Conservation (phyloP, 2,329 filamentous ascomycete species). For the Ophiostoma sp. region DNA sequence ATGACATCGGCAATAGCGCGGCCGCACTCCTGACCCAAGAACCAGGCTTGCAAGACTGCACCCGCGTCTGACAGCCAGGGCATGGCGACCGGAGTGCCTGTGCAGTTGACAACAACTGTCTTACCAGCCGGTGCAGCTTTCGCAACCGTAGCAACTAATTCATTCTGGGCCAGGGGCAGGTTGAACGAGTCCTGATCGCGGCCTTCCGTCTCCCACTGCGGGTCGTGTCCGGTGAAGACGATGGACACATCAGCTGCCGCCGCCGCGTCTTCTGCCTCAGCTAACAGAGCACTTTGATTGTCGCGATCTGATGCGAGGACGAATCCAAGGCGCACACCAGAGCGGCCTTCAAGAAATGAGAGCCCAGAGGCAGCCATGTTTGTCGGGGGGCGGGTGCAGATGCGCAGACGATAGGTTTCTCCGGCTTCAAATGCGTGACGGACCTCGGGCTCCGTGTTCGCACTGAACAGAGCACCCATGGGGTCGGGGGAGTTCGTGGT, state of each 20-base stretch:
- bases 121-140: constrained; percentile 50
- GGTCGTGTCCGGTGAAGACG: constrained; percentile 65
- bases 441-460: constrained; percentile 1
- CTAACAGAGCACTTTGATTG: constrained; percentile 41
- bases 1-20: constrained; percentile 62
- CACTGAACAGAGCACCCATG: constrained; percentile 62
- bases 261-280: neutral
- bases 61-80: constrained; percentile 63
- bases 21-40: constrained; percentile 63
- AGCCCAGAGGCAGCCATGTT: constrained; percentile 41
- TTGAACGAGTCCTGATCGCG: constrained; percentile 56
- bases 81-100: constrained; percentile 61
- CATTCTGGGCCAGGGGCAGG: constrained; percentile 52
- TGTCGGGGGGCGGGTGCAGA: neutral
- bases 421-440: neutral
- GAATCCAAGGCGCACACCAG: constrained; percentile 56
- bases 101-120: constrained; percentile 63
- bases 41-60: constrained; percentile 65
- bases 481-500: constrained; percentile 55
- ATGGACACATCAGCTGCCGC: constrained; percentile 56
- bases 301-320: constrained; percentile 56
- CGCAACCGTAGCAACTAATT: constrained; percentile 56
- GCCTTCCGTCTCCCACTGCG: constrained; percentile 70
- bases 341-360: constrained; percentile 62
- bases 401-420: constrained; percentile 6